Evolutionary conservation across 169 alveolate genomes (phyloP).

Genomic region (Cryptosporidium baileyi): DNA sequence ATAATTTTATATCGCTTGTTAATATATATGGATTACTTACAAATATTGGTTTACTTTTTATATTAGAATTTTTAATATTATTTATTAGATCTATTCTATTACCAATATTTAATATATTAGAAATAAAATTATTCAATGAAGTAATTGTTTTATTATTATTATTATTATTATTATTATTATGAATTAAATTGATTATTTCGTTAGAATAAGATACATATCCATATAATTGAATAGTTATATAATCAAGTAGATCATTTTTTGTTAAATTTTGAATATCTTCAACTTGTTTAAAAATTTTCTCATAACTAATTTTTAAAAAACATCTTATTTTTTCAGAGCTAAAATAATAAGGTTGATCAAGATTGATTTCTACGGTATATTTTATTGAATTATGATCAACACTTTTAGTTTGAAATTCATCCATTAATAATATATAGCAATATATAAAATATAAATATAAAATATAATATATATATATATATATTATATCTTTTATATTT

Average conservation of each 20-base stretch:
- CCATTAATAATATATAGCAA: too few species aligned
- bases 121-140: slow-evolving; percentile 3
- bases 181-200: background rate
- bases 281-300: background rate
- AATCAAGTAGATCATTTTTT: slow-evolving; percentile 1
- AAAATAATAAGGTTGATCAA: slow-evolving; percentile 61
- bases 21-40: slow-evolving; percentile 56
- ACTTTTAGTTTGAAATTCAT: background rate
- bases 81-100: background rate
- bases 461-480: too few species aligned
- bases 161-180: background rate
- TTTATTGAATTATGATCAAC: background rate
- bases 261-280: background rate
- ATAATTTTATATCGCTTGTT: slow-evolving; percentile 13
- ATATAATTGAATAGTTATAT: slow-evolving; percentile 32
- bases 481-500: too few species aligned
- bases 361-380: slow-evolving; percentile 11
- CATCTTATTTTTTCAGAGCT: slow-evolving; percentile 56
- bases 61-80: background rate
- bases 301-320: slow-evolving; percentile 10
- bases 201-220: slow-evolving; percentile 38
- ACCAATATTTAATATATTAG: background rate
- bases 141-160: background rate
- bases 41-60: slow-evolving; percentile 23
- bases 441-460: too few species aligned